These are phyloP conservation scores for Selaginella moellendorffii DNA, from an alignment of 75 land plant genomes.

Conservation along the genomic window DNA sequence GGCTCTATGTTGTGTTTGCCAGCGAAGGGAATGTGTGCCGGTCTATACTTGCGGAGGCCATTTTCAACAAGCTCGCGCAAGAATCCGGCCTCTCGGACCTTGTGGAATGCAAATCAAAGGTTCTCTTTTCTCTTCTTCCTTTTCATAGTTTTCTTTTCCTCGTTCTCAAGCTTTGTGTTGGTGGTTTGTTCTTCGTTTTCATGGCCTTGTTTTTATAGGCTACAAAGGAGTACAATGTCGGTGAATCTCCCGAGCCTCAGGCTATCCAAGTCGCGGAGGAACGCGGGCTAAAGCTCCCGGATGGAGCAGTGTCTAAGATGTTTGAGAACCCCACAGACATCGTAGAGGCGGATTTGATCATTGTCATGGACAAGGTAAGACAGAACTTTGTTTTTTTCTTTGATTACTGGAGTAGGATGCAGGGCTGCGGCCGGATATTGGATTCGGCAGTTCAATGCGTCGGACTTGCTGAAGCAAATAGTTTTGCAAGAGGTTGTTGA, in stretches of 20 bases:
- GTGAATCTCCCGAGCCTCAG: slow-evolving; percentile 20
- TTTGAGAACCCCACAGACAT: slow-evolving; percentile 23
- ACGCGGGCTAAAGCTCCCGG: slow-evolving; percentile 19
- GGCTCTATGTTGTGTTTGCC: slow-evolving; percentile 17
- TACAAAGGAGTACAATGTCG: slow-evolving; percentile 24
- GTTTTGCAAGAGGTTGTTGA: slow-evolving; percentile 27
- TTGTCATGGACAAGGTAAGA: slow-evolving; percentile 27
- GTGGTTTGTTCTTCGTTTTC: background rate
- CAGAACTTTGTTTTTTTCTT: background rate
- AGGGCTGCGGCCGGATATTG: background rate
- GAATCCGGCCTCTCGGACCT: slow-evolving; percentile 14
- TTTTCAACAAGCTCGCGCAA: slow-evolving; percentile 8
- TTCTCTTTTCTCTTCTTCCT: background rate
- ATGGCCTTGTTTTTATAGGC: slow-evolving; percentile 16
- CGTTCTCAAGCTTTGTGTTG: background rate
- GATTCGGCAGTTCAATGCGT: slow-evolving; percentile 23
- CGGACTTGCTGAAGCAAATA: slow-evolving; percentile 27
- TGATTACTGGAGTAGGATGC: background rate
- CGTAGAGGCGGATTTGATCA: slow-evolving; percentile 17
- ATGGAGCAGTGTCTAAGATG: slow-evolving; percentile 18
- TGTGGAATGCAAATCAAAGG: slow-evolving; percentile 20
- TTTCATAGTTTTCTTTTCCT: background rate
- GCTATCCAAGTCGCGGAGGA: slow-evolving; percentile 23
- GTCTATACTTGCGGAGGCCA: slow-evolving; percentile 20
- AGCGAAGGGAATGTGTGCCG: slow-evolving; percentile 33